Conservation (phyloP, 2,329 filamentous ascomycete genomes). For the Trichoderma koningiopsis region DNA sequence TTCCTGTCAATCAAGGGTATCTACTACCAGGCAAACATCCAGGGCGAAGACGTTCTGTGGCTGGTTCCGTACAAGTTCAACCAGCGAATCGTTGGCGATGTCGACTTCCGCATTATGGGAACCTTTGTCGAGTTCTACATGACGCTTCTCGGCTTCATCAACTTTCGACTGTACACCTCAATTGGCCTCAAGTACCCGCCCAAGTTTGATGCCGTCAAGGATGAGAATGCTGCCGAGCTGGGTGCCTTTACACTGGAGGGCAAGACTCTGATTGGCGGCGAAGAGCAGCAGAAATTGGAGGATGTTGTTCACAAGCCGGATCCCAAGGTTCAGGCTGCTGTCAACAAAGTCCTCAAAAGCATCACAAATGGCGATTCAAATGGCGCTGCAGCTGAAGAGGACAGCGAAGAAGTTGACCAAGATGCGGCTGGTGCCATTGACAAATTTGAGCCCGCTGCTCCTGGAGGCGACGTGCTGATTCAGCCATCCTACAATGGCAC, state of each 20-base stretch:
- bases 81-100: constrained; percentile 87
- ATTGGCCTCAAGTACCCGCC: constrained; percentile 93
- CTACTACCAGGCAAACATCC: constrained; percentile 97
- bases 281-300: constrained; percentile 57
- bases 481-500: constrained; percentile 72
- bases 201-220: constrained; percentile 84
- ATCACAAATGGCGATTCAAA: constrained; percentile 35
- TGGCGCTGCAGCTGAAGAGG: constrained; percentile 42
- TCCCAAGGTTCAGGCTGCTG: constrained; percentile 64
- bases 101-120: constrained; percentile 99
- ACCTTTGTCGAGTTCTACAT: constrained; percentile 99
- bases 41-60: constrained; percentile 96
- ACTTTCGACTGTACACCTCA: constrained; percentile 91
- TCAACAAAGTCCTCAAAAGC: constrained; percentile 67
- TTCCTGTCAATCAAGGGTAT: constrained; percentile 99
- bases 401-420: constrained; percentile 49
- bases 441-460: constrained; percentile 83
- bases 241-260: constrained; percentile 89
- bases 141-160: constrained; percentile 91
- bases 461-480: constrained; percentile 80
- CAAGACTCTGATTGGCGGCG: constrained; percentile 58
- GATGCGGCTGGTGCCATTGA: constrained; percentile 70
- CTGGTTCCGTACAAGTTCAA: constrained; percentile 98
- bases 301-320: constrained; percentile 54
- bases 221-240: constrained; percentile 87